Evolutionary conservation across 2,329 filamentous ascomycete genomes (phyloP).

Genomic region (Stemphylium vesicarium): DNA sequence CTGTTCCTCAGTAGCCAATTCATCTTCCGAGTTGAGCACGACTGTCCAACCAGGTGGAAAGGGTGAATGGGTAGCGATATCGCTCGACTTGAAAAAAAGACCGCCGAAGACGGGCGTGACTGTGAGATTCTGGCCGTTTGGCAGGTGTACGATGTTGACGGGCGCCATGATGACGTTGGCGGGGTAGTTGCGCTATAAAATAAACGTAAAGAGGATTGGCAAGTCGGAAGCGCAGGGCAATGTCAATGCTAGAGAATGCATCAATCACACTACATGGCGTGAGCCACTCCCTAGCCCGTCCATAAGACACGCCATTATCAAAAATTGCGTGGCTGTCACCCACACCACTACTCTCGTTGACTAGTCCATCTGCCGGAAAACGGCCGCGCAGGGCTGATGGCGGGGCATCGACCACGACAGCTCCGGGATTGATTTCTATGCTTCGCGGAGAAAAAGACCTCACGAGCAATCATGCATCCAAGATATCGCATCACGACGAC

Average conservation of each 20-base stretch:
- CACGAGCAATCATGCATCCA: background rate
- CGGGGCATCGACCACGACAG: conserved; percentile 4
- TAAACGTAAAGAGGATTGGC: background rate
- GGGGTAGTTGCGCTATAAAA: conserved; percentile 28
- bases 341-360: conserved; percentile 5
- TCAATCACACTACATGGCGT: conserved; percentile 28
- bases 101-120: conserved; percentile 91
- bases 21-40: conserved; percentile 74
- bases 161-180: conserved; percentile 49
- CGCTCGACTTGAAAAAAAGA: conserved; percentile 84
- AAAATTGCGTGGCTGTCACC: conserved; percentile 20
- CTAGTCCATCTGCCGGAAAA: conserved; percentile 16
- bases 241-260: conserved; percentile 1
- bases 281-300: conserved; percentile 5
- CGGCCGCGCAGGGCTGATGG: conserved; percentile 19
- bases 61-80: conserved; percentile 68
- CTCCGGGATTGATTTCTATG: too few species aligned
- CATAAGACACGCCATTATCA: too few species aligned
- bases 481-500: background rate
- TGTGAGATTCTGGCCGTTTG: conserved; percentile 84
- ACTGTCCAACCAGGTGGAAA: conserved; percentile 92
- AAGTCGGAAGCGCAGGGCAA: conserved; percentile 3
- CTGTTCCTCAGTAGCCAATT: conserved; percentile 18
- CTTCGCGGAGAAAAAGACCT: too few species aligned
- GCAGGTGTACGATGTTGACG: conserved; percentile 68